A percentile compares a stretch with the other conserved stretches of the same genome.
Conservation (phyloP, 306 rosid genomes). For the Quercus wislizeni region DNA sequence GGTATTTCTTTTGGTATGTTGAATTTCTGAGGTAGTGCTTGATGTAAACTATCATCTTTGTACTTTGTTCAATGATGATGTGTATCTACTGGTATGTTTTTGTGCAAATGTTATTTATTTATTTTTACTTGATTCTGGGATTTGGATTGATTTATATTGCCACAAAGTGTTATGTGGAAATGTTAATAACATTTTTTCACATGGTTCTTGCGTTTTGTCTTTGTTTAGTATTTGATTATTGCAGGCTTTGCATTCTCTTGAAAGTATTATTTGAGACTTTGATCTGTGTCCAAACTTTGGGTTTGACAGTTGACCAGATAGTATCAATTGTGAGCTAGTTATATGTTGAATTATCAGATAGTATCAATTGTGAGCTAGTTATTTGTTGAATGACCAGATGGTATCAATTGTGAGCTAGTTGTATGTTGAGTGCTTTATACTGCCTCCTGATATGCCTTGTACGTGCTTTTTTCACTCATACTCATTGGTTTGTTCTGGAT, state of each 20-base stretch:
- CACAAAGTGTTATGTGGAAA: not conserved
- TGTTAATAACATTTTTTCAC: no score
- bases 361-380: not conserved
- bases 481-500: not conserved
- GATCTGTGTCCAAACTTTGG: no score
- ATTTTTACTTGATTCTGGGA: not conserved
- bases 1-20: not conserved
- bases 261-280: no score
- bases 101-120: not conserved
- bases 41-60: no score
- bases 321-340: no score
- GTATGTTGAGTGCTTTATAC: not conserved
- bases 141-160: not conserved
- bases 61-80: no score
- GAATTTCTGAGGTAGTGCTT: not conserved
- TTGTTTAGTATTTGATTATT: no score
- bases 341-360: no score
- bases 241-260: no score
- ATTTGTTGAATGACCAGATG: no score
- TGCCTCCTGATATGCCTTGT: not conserved
- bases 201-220: no score
- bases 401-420: not conserved
- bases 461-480: not conserved
- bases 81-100: not conserved
- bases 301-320: no score